A percentile compares a stretch with the other conserved stretches of the same genome.
phyloP scores from a whole-genome alignment of 2,329 filamentous ascomycete genomes.

The Niveomyces coronatus region DNA sequence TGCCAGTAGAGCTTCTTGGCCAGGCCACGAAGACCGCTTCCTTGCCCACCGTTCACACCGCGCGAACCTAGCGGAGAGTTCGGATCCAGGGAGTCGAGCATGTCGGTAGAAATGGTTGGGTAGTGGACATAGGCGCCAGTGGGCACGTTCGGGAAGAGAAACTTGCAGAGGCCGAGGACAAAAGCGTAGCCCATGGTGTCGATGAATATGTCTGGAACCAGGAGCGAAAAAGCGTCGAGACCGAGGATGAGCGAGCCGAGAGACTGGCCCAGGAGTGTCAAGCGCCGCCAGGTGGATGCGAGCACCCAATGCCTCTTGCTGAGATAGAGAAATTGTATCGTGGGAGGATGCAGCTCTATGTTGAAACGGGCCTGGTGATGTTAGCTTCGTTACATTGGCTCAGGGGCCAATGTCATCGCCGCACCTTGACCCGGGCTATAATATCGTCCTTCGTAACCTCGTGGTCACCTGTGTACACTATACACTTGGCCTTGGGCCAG shows the following conservation, averaged over 20 bases:
- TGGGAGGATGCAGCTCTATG: conserved; percentile 75
- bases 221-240: conserved; percentile 84
- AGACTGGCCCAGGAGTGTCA: conserved; percentile 91
- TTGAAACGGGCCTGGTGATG: conserved; percentile 67
- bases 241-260: conserved; percentile 78
- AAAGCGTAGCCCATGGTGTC: conserved; percentile 99
- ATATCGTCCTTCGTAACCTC: conserved; percentile 75
- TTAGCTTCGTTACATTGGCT: conserved; percentile 11
- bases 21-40: conserved; percentile 57
- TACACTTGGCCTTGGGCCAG: conserved; percentile 80
- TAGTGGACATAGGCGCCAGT: conserved; percentile 96
- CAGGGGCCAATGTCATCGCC: conserved; percentile 10
- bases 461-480: conserved; percentile 93
- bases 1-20: conserved; percentile 80
- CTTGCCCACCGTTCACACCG: conserved; percentile 77
- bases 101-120: conserved; percentile 95
- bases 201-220: conserved; percentile 88
- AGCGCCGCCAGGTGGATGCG: conserved; percentile 77
- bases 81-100: conserved; percentile 75
- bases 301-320: conserved; percentile 80
- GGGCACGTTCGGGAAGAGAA: conserved; percentile 69
- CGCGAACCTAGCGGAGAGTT: conserved; percentile 44
- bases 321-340: conserved; percentile 81
- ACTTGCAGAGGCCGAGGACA: conserved; percentile 68
- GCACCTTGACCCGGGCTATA: conserved; percentile 63